Base-by-base conservation (phyloP, 345 rosid species). In the Garcia nutans region DNA sequence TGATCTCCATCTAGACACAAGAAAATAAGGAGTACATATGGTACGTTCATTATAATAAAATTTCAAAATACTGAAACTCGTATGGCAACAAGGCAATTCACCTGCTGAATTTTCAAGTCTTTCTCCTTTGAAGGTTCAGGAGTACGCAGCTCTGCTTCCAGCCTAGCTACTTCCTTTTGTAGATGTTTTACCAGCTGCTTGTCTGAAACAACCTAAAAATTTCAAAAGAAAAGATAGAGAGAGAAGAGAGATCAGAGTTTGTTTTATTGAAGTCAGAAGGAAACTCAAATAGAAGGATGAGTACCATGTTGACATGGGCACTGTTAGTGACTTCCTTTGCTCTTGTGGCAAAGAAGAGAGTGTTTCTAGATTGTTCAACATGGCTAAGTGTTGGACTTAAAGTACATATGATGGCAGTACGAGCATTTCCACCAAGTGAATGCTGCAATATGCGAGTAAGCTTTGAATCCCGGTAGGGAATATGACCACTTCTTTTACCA, bases 281-380 rank as follows among this genome's bases (percentile, higher is more conserved):
- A 57, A 64, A 79, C 42, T 24, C 74, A 37, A 23, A 10, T 2
- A 66, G 5, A 41, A 64, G 20, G 70, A 74, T 75, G 71, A 68
- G 65, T 93, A 96, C 99, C 99, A 96, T 90, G 85, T 96, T 96
- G 63, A 96, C 99, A 19, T 90, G 94, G 62, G 99, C 99, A 85
- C 91, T 96, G 82, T 96, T 93, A 22, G 99, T 96, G 76, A 96
- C 99, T 91, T 96, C 99, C 89, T 96, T 96, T 9, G 99, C 99
- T 81, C 98, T 78, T 71, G 97, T 96, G 50, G 99, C 99, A 33
- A 96, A 96, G 84, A 81, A 87, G 17, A 96, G 97, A 74, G 98
- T 93, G 75, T 93, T 96, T 79, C 98, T 95, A 76, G 99, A 96
- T 82, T 96, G 99, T 76, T 96, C 99, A 74, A 87, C 88, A 82